Evolutionary conservation across 257 asterid species (phyloP).

Genomic region (Przewalskia tangutica): DNA sequence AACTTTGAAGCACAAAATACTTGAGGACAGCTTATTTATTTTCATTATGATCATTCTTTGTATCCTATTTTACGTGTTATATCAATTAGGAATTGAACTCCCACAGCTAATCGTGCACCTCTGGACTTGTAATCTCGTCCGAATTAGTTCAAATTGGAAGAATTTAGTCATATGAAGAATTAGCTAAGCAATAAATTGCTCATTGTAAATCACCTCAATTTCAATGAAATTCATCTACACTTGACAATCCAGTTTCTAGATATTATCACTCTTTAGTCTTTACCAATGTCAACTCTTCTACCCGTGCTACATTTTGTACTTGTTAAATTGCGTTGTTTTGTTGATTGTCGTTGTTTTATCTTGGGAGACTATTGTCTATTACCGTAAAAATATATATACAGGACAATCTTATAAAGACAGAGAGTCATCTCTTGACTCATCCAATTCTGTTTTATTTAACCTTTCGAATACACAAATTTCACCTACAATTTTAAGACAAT

Average conservation of each 20-base stretch:
- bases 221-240: not conserved
- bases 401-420: too few relatives aligned
- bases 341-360: not conserved
- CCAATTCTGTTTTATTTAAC: too few relatives aligned
- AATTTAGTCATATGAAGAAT: too few relatives aligned
- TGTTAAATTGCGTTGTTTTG: not conserved
- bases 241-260: too few relatives aligned
- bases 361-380: too few relatives aligned
- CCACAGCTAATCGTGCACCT: not conserved
- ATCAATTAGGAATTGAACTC: not conserved
- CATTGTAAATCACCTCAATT: not conserved
- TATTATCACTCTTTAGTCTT: not conserved
- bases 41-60: not conserved
- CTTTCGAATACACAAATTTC: too few relatives aligned
- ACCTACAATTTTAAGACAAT: too few relatives aligned
- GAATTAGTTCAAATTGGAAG: too few relatives aligned
- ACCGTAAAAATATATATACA: too few relatives aligned
- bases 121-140: not conserved
- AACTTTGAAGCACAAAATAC: not conserved
- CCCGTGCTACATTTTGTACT: not conserved
- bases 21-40: not conserved
- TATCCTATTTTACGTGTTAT: not conserved
- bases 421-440: too few relatives aligned
- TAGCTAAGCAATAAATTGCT: not conserved
- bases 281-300: not conserved